Conservation (phyloP, 169 alveolate genomes). For the Plasmodium inui region DNA sequence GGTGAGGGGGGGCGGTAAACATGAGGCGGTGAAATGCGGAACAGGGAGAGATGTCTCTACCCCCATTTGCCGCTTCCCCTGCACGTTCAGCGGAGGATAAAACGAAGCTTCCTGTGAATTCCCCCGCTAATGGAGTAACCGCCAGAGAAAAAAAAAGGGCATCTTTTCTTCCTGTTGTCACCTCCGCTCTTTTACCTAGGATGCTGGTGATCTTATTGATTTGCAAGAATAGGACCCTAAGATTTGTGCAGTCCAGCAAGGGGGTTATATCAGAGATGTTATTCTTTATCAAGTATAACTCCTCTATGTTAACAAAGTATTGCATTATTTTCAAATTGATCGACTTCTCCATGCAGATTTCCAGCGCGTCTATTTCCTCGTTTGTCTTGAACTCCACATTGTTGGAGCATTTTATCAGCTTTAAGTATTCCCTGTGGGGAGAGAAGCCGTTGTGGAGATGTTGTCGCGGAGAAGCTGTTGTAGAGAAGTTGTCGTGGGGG, state of each 20-base stretch:
- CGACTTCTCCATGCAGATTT: constrained; percentile 59
- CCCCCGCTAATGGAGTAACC: neutral
- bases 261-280: constrained; percentile 68
- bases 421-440: neutral
- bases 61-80: neutral
- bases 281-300: constrained; percentile 44
- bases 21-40: neutral
- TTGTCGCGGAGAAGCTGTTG: too few relatives aligned
- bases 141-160: neutral
- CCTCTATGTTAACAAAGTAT: constrained; percentile 38
- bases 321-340: constrained; percentile 46
- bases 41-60: neutral
- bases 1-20: neutral
- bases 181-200: constrained; percentile 28
- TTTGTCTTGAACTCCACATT: constrained; percentile 52
- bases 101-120: neutral
- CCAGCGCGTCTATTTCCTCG: constrained; percentile 56
- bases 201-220: constrained; percentile 36
- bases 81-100: neutral
- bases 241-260: constrained; percentile 19
- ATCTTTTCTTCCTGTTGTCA: neutral
- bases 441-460: too few relatives aligned
- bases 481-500: too few relatives aligned
- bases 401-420: constrained; percentile 36
- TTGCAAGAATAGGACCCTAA: constrained; percentile 48